A percentile compares a stretch with the other conserved stretches of the same genome.
These are phyloP conservation scores for Schizophyllum amplum DNA, from an alignment of 1,284 basidiomycete genomes.

Conservation along the genomic window DNA sequence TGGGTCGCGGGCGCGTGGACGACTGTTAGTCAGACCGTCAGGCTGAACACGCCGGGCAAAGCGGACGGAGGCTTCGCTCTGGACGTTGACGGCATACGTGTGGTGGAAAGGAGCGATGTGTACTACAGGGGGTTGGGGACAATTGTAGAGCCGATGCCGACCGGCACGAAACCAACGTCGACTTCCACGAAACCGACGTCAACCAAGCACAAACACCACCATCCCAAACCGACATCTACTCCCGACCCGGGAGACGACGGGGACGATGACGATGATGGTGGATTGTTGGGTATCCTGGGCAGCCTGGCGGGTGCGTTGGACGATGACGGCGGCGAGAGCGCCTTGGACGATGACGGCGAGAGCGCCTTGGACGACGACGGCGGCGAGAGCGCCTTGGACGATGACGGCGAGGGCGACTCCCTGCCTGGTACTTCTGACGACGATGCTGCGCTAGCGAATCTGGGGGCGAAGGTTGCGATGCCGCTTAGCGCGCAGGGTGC, in stretches of 20 bases:
- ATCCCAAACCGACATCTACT: not conserved
- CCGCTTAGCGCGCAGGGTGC: not conserved
- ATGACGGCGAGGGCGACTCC: not conserved
- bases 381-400: not conserved
- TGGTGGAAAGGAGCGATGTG: slow-evolving; percentile 46
- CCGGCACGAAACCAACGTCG: not conserved
- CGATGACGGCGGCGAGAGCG: not conserved
- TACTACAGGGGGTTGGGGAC: slow-evolving; percentile 42
- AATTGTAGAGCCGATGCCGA: not conserved
- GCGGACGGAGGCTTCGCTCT: slow-evolving; percentile 42
- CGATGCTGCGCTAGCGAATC: not conserved
- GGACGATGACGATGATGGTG: slow-evolving; percentile 1
- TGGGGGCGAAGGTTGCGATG: not conserved
- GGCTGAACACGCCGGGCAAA: slow-evolving; percentile 61
- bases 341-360: too few relatives aligned
- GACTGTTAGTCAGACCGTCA: slow-evolving; percentile 50
- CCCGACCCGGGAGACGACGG: not conserved
- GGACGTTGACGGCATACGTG: slow-evolving; percentile 45
- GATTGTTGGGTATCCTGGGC: slow-evolving; percentile 5
- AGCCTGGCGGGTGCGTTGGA: not conserved
- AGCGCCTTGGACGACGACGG: not conserved
- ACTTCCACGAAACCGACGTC: slow-evolving; percentile 10
- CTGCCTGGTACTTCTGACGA: not conserved
- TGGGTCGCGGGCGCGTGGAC: slow-evolving; percentile 65
- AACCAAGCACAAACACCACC: slow-evolving; percentile 6